Base-by-base conservation (phyloP, 2,329 filamentous ascomycete species). In the Chaetothyriales sp. region DNA sequence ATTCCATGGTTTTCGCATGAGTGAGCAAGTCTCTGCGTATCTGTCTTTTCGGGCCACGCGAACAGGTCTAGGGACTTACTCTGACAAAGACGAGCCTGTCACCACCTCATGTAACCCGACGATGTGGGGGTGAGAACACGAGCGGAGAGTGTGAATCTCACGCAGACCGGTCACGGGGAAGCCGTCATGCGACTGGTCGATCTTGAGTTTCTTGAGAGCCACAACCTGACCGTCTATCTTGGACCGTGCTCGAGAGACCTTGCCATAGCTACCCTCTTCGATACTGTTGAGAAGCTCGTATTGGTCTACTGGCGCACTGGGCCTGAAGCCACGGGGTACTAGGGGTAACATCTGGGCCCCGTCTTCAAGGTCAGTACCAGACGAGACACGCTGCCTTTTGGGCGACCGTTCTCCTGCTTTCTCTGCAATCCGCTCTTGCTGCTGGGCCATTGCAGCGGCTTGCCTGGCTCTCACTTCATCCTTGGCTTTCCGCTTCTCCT, bases 201-300 rank as follows among this genome's bases (percentile, higher is more conserved):
- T 81, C 74, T 98, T 98, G 52, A 97, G 76, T 64, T 89, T 84
- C 74, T 98, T 98, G 58, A 98, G 73, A 13, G 92, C 92, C 18
- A 97, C 89, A 5, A 98, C 77, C 52, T 83, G 78, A 33, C 86
- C 85, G 0, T 86, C 90, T 3, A 74, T 71, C 29, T 77, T 73
- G 61, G 94, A 84, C 56, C 77, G 82, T 10, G 89, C 92, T 53
- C 92, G 78, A 51, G 89, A 89, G 4, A 98, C 92, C 78, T 83
- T 90, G 46, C 92, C 92, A 68, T 98, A 98, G 7, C 89, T 89
- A 37, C 92, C 92, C 71, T 98, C 92, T 68, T 97, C 92, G 62
- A 98, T 98, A 65, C 92, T 86, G 67, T 98, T 98, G 52, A 98
- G 75, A 60, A 86, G 85, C 63, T 95, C 86, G 70, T 89, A 98